A percentile compares a stretch with the other conserved stretches of the same genome.
Evolutionary conservation across 148 eudicot species (phyloP).

Genomic region (Suaeda aralocaspica): DNA sequence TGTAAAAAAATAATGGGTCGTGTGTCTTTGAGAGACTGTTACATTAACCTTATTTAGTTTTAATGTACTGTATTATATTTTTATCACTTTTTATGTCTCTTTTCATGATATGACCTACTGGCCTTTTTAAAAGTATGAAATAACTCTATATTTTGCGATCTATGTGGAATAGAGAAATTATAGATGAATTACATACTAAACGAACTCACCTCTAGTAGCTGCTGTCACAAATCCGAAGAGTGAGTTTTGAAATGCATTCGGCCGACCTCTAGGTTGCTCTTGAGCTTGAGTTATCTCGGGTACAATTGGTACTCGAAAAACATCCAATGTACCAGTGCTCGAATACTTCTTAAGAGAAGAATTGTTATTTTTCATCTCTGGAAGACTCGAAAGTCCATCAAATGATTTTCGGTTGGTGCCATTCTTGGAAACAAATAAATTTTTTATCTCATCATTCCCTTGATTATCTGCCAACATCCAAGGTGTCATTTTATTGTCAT

Average conservation of each 20-base stretch:
- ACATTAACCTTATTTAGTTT: no score
- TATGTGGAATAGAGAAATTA: no score
- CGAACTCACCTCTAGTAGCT: conserved; percentile 40
- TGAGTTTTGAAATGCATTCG: conserved; percentile 49
- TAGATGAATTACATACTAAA: no score
- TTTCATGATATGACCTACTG: no score
- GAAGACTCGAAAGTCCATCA: not conserved
- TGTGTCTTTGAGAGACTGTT: no score
- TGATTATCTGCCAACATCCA: conserved; percentile 52
- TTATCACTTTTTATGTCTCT: no score
- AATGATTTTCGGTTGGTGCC: conserved; percentile 13
- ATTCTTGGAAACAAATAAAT: conserved; percentile 32
- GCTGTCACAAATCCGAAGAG: conserved; percentile 60
- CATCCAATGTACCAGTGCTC: conserved; percentile 39
- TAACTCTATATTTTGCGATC: no score
- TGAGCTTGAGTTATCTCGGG: conserved; percentile 22
- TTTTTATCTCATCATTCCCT: conserved; percentile 56
- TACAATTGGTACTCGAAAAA: conserved; percentile 5
- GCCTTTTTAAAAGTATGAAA: no score
- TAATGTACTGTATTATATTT: no score
- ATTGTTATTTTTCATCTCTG: conserved; percentile 26
- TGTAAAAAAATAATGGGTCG: no score
- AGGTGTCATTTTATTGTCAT: conserved; percentile 57
- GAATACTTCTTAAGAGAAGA: conserved; percentile 34
- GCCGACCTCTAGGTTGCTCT: conserved; percentile 30